A percentile compares a stretch with the other conserved stretches of the same genome.
Conservation (phyloP, 495 filamentous ascomycete genomes). For the Cenococcum geophilum region DNA sequence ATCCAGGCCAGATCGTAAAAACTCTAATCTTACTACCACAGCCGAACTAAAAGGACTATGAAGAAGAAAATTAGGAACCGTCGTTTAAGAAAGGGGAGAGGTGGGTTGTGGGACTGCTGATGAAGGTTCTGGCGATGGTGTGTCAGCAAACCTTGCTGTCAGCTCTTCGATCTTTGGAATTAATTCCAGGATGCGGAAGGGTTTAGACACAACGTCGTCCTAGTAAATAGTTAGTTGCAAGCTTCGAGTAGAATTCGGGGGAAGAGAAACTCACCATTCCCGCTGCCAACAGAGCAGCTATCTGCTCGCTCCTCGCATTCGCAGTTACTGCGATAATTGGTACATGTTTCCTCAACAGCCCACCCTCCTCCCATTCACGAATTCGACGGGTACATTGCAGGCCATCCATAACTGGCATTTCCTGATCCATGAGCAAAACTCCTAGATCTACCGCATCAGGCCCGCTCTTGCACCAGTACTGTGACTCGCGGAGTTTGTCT, state of each 20-base stretch:
- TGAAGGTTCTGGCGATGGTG: too few relatives aligned
- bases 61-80: too few relatives aligned
- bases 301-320: conserved; percentile 64
- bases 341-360: conserved; percentile 50
- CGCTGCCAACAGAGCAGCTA: conserved; percentile 55
- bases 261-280: conserved; percentile 54
- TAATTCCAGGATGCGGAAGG: conserved; percentile 64
- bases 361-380: conserved; percentile 52
- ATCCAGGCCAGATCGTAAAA: too few relatives aligned
- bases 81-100: too few relatives aligned
- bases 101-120: too few relatives aligned
- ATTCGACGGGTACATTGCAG: conserved; percentile 62
- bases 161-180: conserved; percentile 55
- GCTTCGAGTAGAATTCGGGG: not conserved
- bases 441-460: conserved; percentile 45
- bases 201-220: conserved; percentile 76
- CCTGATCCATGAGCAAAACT: conserved; percentile 74
- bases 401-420: conserved; percentile 83
- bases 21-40: too few relatives aligned
- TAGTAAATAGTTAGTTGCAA: conserved; percentile 29
- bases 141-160: not conserved
- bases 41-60: too few relatives aligned
- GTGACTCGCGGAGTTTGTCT: conserved; percentile 43
- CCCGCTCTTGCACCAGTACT: conserved; percentile 34
- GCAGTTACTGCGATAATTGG: conserved; percentile 75